These are phyloP conservation scores for Toxicodendron radicans DNA, from an alignment of 345 rosid genomes.

Conservation along the genomic window DNA sequence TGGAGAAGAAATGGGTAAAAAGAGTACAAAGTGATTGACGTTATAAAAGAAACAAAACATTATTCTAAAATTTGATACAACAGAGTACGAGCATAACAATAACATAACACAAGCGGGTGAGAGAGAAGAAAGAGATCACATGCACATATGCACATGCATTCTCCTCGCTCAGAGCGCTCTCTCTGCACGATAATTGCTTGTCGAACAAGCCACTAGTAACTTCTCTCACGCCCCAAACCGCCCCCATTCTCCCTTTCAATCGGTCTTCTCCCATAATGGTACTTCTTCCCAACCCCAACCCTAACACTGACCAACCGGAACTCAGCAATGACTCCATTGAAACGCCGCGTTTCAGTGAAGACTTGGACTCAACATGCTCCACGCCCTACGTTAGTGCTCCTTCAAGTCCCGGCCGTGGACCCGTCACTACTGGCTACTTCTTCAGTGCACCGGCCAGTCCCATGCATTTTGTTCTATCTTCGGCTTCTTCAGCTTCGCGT, in stretches of 20 bases:
- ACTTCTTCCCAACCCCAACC: neutral
- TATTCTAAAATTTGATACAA: neutral
- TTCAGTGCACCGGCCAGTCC: constrained; percentile 38
- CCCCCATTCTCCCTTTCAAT: neutral
- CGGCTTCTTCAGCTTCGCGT: constrained; percentile 19
- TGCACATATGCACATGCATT: constrained; percentile 17
- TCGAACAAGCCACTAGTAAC: constrained; percentile 20
- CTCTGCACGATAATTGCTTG: constrained; percentile 26
- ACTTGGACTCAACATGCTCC: constrained; percentile 42
- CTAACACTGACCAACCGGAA: neutral
- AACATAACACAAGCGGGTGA: neutral
- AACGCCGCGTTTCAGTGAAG: constrained; percentile 31
- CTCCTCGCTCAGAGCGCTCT: constrained; percentile 27
- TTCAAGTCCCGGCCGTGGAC: constrained; percentile 44
- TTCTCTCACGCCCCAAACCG: neutral
- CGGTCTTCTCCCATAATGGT: neutral
- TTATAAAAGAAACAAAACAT: neutral
- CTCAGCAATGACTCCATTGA: neutral
- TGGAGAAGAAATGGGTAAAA: too few species aligned
- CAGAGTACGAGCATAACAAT: neutral
- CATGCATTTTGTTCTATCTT: constrained; percentile 27
- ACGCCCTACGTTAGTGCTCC: constrained; percentile 58
- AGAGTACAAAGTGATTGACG: constrained; percentile 5
- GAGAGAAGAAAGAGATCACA: neutral
- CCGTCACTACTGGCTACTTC: constrained; percentile 22